Evolutionary conservation across 768 basidiomycete species (phyloP).

Genomic region (Tricholoma terreum): DNA sequence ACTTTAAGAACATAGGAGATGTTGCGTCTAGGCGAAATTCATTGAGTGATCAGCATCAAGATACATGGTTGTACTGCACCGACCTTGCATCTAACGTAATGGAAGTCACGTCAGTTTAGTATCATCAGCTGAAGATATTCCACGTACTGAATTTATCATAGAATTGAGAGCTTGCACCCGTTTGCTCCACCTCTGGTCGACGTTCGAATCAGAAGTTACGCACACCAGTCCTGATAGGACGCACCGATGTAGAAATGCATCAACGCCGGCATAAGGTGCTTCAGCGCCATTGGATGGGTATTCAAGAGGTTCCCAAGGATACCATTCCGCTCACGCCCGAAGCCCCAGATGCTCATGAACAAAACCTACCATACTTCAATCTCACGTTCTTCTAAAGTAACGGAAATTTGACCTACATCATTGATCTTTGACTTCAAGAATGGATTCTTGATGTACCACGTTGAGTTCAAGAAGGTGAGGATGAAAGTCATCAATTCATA

Average conservation of each 20-base stretch:
- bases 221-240: constrained; percentile 14
- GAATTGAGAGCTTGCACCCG: constrained; percentile 96
- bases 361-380: constrained; percentile 47
- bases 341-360: constrained; percentile 68
- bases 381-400: not conserved
- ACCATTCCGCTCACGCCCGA: constrained; percentile 63
- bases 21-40: constrained; percentile 54
- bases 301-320: constrained; percentile 83
- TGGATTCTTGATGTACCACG: constrained; percentile 98
- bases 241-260: constrained; percentile 93
- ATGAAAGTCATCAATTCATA: constrained; percentile 83
- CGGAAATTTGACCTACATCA: constrained; percentile 52
- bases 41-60: not conserved
- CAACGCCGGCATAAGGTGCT: constrained; percentile 86
- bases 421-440: constrained; percentile 97
- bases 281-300: constrained; percentile 78
- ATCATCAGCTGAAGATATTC: constrained; percentile 1
- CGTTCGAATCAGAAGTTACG: not conserved
- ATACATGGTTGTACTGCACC: constrained; percentile 19
- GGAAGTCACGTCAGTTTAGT: constrained; percentile 4
- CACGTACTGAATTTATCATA: constrained; percentile 94
- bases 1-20: constrained; percentile 85
- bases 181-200: constrained; percentile 87
- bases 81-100: constrained; percentile 49
- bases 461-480: constrained; percentile 88